Evolutionary conservation across 2,329 filamentous ascomycete genomes (phyloP).

Genomic region (Boeremia lycopersici): DNA sequence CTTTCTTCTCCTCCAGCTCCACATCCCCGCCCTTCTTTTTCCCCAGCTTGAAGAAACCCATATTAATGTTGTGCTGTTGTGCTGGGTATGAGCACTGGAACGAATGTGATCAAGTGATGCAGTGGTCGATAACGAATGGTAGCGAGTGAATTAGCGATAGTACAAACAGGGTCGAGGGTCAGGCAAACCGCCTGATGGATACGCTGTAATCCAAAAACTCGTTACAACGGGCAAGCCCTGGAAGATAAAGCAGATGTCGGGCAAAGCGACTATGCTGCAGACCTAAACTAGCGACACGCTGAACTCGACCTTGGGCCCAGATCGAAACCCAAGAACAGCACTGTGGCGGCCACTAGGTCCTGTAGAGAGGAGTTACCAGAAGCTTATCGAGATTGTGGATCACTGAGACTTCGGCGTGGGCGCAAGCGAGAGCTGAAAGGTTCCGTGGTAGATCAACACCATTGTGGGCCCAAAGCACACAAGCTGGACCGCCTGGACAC

Average conservation of each 20-base stretch:
- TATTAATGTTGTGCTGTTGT: conserved; percentile 9
- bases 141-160: conserved; percentile 5
- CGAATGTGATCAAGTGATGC: neutral
- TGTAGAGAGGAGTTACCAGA: conserved; percentile 1
- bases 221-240: neutral
- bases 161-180: conserved; percentile 3
- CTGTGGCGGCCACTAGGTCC: conserved; percentile 9
- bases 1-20: conserved; percentile 12
- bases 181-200: conserved; percentile 6
- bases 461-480: neutral
- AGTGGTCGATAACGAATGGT: neutral
- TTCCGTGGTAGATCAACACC: conserved; percentile 9
- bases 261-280: conserved; percentile 5
- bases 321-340: conserved; percentile 9
- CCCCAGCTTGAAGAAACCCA: conserved; percentile 19
- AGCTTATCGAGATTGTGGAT: conserved; percentile 16
- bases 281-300: conserved; percentile 11
- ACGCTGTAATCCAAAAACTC: neutral
- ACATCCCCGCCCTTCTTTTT: conserved; percentile 18
- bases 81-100: neutral
- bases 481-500: neutral
- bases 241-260: conserved; percentile 5
- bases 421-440: conserved; percentile 6
- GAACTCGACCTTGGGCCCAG: conserved; percentile 9
- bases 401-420: conserved; percentile 6